phyloP scores from a whole-genome alignment of 2,329 filamentous ascomycete genomes.

The Cladosporium halotolerans region DNA sequence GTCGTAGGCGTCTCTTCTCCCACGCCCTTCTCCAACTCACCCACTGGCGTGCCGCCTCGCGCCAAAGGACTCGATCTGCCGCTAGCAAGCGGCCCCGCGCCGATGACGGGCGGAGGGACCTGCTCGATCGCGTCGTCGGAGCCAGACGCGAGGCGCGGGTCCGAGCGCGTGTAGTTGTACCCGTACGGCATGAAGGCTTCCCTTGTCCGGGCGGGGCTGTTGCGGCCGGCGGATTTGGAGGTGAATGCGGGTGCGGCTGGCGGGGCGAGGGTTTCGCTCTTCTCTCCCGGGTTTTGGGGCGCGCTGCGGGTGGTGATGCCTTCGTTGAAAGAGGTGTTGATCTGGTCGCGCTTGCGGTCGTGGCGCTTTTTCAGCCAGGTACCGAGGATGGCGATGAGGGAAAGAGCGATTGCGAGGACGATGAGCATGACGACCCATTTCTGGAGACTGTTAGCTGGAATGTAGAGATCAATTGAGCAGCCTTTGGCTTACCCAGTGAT shows the following conservation, averaged over 20 bases:
- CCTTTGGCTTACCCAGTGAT: conserved; percentile 10
- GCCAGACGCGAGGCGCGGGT: conserved; percentile 16
- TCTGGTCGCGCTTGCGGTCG: conserved; percentile 58
- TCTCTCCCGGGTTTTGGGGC: conserved; percentile 9
- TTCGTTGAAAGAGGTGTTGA: conserved; percentile 29
- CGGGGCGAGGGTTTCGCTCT: not conserved
- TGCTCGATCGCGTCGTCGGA: conserved; percentile 6
- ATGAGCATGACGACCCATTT: conserved; percentile 79
- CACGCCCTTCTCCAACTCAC: conserved; percentile 19
- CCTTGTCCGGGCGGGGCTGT: conserved; percentile 25
- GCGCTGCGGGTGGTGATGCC: conserved; percentile 30
- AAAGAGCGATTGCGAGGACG: conserved; percentile 63
- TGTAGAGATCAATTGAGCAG: no score
- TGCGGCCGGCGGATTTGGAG: conserved; percentile 14
- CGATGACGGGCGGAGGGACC: not conserved
- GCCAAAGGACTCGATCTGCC: conserved; percentile 18
- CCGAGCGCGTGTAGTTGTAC: conserved; percentile 26
- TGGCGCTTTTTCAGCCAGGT: conserved; percentile 69
- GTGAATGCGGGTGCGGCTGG: not conserved
- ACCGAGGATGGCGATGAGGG: conserved; percentile 59
- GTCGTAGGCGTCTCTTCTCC: not conserved
- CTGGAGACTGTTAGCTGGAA: conserved; percentile 12
- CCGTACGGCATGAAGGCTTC: conserved; percentile 31
- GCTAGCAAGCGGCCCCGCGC: not conserved
- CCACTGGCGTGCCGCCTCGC: conserved; percentile 18